A percentile compares a stretch with the other conserved stretches of the same genome.
phyloP scores from a whole-genome alignment of 495 filamentous ascomycete species.

The Penicillium nucicola region DNA sequence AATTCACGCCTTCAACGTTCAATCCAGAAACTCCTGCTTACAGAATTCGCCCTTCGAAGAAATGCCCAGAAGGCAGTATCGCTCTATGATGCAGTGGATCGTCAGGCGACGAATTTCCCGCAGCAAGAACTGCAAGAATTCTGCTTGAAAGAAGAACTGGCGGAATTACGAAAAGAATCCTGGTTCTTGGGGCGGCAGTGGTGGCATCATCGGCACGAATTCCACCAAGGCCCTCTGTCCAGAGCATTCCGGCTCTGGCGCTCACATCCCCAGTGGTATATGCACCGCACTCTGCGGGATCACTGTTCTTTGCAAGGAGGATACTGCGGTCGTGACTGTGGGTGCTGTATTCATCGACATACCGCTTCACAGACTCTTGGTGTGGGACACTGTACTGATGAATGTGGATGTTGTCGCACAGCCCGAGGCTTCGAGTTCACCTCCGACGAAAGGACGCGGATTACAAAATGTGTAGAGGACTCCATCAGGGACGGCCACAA shows the following conservation, averaged over 20 bases:
- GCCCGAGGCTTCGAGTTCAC: not conserved
- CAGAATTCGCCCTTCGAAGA: not conserved
- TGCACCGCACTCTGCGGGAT: not conserved
- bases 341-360: not conserved
- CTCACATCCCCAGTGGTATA: conserved; percentile 2
- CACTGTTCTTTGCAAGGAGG: conserved; percentile 4
- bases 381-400: conserved; percentile 8
- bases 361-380: not conserved
- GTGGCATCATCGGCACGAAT: not conserved
- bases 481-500: no score
- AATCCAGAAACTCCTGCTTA: not conserved
- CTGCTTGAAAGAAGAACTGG: no score
- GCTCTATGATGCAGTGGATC: no score
- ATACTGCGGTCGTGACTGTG: conserved; percentile 7
- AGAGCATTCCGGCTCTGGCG: not conserved
- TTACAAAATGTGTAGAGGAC: no score
- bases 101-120: no score
- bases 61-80: no score
- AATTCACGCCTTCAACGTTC: no score
- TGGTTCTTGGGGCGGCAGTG: not conserved
- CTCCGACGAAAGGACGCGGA: not conserved
- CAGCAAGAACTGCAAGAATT: not conserved
- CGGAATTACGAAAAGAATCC: not conserved
- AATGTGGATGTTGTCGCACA: conserved; percentile 5
- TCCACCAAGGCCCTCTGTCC: not conserved